Conservation (phyloP, 495 filamentous ascomycete species). For the Pseudevernia furfuracea region DNA sequence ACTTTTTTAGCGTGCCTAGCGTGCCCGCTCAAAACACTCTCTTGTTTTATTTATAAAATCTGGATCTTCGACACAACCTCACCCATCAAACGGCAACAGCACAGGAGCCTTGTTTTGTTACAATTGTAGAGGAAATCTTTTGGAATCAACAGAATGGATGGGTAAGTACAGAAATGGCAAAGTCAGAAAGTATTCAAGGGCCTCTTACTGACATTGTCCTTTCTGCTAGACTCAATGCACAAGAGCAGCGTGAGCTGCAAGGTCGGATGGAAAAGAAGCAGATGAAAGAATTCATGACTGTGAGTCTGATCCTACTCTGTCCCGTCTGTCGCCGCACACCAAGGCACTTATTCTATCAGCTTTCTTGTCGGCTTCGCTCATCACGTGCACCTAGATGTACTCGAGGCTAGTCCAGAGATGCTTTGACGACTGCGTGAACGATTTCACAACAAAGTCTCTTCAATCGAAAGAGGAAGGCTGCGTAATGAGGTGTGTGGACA, state of each 20-base stretch:
- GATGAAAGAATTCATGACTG: conserved; percentile 96
- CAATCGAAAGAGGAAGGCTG: conserved; percentile 79
- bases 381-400: conserved; percentile 68
- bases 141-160: conserved; percentile 15
- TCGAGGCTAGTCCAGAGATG: conserved; percentile 90
- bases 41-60: background rate
- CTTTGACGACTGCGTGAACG: conserved; percentile 94
- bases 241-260: conserved; percentile 88
- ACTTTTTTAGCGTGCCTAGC: conserved; percentile 10
- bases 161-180: conserved; percentile 8
- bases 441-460: conserved; percentile 96
- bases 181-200: background rate
- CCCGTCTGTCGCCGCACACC: background rate
- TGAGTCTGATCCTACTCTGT: conserved; percentile 41
- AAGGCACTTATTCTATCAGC: background rate
- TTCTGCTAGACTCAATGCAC: conserved; percentile 51
- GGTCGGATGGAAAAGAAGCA: conserved; percentile 90
- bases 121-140: background rate
- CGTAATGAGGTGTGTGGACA: conserved; percentile 87
- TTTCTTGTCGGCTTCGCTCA: background rate
- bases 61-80: conserved; percentile 4
- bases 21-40: background rate
- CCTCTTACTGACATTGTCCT: background rate
- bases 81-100: background rate
- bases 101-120: background rate